Percentiles rank a stretch among this genome's conserved stretches.
Conservation (phyloP, 2,329 filamentous ascomycete species). For the Fusarium poae region DNA sequence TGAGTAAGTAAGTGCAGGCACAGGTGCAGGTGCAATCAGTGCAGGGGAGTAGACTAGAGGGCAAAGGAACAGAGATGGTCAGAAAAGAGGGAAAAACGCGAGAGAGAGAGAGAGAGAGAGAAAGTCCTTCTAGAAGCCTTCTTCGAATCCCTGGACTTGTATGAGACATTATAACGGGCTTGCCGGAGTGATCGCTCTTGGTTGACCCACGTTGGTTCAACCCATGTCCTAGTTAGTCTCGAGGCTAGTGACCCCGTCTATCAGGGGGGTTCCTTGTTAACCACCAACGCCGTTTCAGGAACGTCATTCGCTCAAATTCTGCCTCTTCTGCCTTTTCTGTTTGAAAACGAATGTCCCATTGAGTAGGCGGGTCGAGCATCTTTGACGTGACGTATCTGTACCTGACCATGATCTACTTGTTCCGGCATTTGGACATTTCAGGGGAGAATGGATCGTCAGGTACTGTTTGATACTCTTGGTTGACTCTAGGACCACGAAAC, state of each 20-base stretch:
- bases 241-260: conserved; percentile 34
- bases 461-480: not conserved
- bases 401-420: conserved; percentile 27
- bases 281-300: conserved; percentile 48
- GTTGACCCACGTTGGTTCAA: conserved; percentile 43
- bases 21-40: not conserved
- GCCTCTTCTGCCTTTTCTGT: conserved; percentile 13
- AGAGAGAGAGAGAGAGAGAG: conserved; percentile 23
- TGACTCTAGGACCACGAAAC: not conserved
- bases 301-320: conserved; percentile 44
- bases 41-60: conserved; percentile 22
- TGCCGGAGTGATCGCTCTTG: conserved; percentile 48
- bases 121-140: conserved; percentile 52
- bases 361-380: conserved; percentile 9
- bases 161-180: conserved; percentile 51
- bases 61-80: conserved; percentile 10
- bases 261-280: conserved; percentile 40
- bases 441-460: conserved; percentile 28
- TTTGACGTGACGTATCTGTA: conserved; percentile 36
- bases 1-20: not conserved
- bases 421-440: conserved; percentile 18
- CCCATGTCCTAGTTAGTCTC: conserved; percentile 44
- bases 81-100: conserved; percentile 13
- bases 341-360: conserved; percentile 9
- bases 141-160: conserved; percentile 45